Base-by-base conservation (phyloP, 257 asterid genomes). In the Handroanthus guayacan region DNA sequence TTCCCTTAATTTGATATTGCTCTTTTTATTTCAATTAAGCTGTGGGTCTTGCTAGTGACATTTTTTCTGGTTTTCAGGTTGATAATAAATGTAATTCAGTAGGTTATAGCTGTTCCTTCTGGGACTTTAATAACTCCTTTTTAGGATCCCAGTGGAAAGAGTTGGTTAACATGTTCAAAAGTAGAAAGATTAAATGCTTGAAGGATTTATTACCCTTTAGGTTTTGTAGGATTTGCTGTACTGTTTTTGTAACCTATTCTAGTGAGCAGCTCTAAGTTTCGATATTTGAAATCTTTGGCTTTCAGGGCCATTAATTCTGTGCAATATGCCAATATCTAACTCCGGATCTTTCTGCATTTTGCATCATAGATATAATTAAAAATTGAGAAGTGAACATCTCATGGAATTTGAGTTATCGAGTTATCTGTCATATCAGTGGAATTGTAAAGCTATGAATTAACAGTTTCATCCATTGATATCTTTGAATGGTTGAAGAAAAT, bases 91-190 rank as follows among this genome's bases (percentile, higher is more conserved):
- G 31, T 45, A 55, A 50, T 38, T 50, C 70, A 45, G 62, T 45
- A 34, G 78, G 62, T 31, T 60, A 2, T 78, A 47, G 18, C 14
- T 70, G 78, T 34, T 38, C 47, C 62, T 68, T 77, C 64, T 77
- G 39, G 39, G 48, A 14, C 9, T 69, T 64, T 14, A 8, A 58
- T 41, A 50, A 31, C 48, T 70, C 11, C 31, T 56, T 17, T 37
- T n/a, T 11, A 39, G 70, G 60, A 75, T 74, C 58, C 69, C 18
- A 11, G n/a, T 25, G 50, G 43, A 50, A 18, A 45, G 60, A 56
- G 75, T 69, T 57, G 25, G 48, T 55, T 16, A 16, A 71, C 71
- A 9, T 50, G 52, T 43, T 72, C 36, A 48, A 64, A 48, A 37
- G 51, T 58, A 20, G 66, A n/a, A 20, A 39, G 63, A 38, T n/a